phyloP scores from a whole-genome alignment of 768 basidiomycete species.

The Pisolithus tinctorius region DNA sequence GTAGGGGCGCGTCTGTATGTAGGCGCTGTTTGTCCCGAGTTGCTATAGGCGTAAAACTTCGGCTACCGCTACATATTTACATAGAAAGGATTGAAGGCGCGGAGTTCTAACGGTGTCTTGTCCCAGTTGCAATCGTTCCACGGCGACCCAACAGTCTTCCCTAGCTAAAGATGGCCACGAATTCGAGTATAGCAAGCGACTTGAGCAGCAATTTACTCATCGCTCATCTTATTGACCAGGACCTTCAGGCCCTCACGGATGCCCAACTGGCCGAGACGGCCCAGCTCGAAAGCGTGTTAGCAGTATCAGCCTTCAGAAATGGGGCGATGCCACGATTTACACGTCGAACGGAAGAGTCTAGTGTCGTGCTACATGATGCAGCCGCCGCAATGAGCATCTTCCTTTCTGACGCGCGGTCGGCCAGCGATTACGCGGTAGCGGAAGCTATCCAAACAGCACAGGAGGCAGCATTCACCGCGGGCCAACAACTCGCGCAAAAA shows the following conservation, averaged over 20 bases:
- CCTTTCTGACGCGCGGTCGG: constrained; percentile 21
- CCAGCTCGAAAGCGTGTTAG: constrained; percentile 26
- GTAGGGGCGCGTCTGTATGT: too few species aligned
- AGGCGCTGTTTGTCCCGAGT: too few species aligned
- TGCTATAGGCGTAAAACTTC: too few species aligned
- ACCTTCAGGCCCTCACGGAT: constrained; percentile 17
- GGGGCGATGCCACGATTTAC: constrained; percentile 13
- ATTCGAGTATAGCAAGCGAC: constrained; percentile 11
- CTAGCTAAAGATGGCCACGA: background rate
- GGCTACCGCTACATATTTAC: too few species aligned
- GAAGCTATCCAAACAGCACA: constrained; percentile 26
- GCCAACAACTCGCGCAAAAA: constrained; percentile 30
- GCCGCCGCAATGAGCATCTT: constrained; percentile 24
- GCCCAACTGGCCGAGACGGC: constrained; percentile 28
- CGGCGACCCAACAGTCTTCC: too few species aligned
- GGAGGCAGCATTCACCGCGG: constrained; percentile 18
- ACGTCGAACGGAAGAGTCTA: too few species aligned
- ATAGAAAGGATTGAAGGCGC: too few species aligned
- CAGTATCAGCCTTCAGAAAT: constrained; percentile 18
- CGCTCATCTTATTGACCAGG: constrained; percentile 29
- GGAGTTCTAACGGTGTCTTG: too few species aligned
- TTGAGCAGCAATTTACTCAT: constrained; percentile 27
- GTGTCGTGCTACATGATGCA: constrained; percentile 11
- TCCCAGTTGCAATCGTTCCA: too few species aligned
- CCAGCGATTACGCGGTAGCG: constrained; percentile 27